Percentiles rank a stretch among this genome's conserved stretches.
These are phyloP conservation scores for Termitomyces sp. DNA, from an alignment of 768 basidiomycete species.

Conservation along the genomic window DNA sequence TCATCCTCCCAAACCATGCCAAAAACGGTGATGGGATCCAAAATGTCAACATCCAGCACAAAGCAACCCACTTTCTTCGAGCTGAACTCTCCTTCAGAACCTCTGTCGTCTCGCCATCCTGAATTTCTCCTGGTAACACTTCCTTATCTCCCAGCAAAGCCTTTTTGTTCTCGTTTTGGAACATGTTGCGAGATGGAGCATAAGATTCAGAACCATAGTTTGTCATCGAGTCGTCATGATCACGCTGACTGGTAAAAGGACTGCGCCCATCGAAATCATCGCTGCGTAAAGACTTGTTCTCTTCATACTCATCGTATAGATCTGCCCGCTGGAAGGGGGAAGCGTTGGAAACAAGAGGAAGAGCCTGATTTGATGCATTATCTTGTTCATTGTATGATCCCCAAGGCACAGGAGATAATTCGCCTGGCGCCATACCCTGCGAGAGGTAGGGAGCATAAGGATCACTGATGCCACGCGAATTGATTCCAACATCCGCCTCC, in stretches of 20 bases:
- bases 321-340: constrained; percentile 78
- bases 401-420: constrained; percentile 23
- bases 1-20: constrained; percentile 80
- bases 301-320: constrained; percentile 71
- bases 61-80: constrained; percentile 78
- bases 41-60: constrained; percentile 89
- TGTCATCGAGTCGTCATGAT: constrained; percentile 72
- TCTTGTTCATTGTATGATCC: constrained; percentile 48
- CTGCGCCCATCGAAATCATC: constrained; percentile 82
- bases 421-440: constrained; percentile 39
- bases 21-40: constrained; percentile 80
- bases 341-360: constrained; percentile 81
- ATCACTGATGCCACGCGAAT: constrained; percentile 50
- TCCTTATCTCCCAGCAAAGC: constrained; percentile 69
- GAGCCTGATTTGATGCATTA: constrained; percentile 58
- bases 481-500: constrained; percentile 65
- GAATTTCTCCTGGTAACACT: constrained; percentile 74
- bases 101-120: constrained; percentile 86
- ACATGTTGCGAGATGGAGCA: constrained; percentile 94
- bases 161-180: constrained; percentile 75
- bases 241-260: constrained; percentile 69
- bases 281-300: constrained; percentile 63
- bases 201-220: constrained; percentile 91
- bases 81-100: constrained; percentile 78
- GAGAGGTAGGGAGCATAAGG: constrained; percentile 75